phyloP scores from a whole-genome alignment of 2,329 filamentous ascomycete genomes.

The Penicillium paneum region DNA sequence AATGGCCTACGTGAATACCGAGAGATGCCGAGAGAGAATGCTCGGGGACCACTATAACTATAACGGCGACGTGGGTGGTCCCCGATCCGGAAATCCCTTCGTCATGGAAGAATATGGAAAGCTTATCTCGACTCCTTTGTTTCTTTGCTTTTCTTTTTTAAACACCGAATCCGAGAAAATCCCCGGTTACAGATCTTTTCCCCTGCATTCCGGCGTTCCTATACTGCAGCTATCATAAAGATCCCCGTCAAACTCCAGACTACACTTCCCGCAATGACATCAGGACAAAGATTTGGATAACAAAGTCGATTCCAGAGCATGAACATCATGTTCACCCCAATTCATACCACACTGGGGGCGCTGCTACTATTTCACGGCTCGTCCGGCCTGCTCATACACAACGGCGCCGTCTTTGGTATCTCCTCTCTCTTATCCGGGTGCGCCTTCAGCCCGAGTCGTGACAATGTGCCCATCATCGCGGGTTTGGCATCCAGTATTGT shows the following conservation, averaged over 20 bases:
- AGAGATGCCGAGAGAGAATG: background rate
- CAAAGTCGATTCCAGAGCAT: background rate
- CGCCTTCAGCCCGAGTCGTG: constrained; percentile 40
- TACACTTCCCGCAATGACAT: constrained; percentile 7
- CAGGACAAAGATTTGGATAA: constrained; percentile 8
- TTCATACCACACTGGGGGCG: constrained; percentile 52
- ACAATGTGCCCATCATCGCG: constrained; percentile 45
- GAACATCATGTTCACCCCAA: constrained; percentile 50
- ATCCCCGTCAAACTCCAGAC: background rate
- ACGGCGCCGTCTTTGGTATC: constrained; percentile 51
- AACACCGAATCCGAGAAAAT: background rate
- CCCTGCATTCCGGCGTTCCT: background rate
- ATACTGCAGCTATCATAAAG: background rate
- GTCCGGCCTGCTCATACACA: constrained; percentile 49
- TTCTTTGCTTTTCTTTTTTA: background rate
- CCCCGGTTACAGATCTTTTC: background rate
- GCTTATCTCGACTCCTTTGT: background rate
- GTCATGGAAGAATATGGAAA: constrained; percentile 6
- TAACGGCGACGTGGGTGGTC: constrained; percentile 15
- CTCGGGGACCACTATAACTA: constrained; percentile 19
- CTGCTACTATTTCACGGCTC: constrained; percentile 52
- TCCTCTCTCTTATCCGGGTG: constrained; percentile 48
- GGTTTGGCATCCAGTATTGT: constrained; percentile 47
- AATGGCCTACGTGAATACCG: background rate
- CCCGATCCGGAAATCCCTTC: constrained; percentile 17